Percentiles rank a stretch among this genome's conserved stretches.
These are phyloP conservation scores for Dryas octopetala DNA, from an alignment of 306 rosid genomes.

Conservation along the genomic window DNA sequence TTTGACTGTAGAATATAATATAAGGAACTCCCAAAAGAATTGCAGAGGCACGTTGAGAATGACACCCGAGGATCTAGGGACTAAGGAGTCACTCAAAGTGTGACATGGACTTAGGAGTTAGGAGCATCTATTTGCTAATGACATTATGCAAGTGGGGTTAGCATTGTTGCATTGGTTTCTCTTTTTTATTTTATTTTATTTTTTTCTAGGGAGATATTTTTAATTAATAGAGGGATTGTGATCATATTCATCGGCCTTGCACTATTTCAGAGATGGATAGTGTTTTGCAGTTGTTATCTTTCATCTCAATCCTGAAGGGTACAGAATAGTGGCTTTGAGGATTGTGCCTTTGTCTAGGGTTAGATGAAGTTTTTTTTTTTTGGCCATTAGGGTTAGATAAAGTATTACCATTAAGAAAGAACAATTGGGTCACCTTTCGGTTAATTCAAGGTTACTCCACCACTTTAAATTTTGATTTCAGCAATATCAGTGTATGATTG, in stretches of 20 bases:
- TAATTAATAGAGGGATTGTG: background rate
- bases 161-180: too few relatives aligned
- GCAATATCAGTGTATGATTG: too few relatives aligned
- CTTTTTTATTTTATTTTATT: background rate
- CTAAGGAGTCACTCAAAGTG: background rate
- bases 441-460: too few relatives aligned
- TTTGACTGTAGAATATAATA: background rate
- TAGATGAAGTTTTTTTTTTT: background rate
- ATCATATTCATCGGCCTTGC: background rate
- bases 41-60: conserved; percentile 5
- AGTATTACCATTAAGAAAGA: background rate
- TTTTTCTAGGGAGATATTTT: background rate
- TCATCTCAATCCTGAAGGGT: background rate
- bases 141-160: too few relatives aligned
- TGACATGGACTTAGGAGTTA: background rate
- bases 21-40: background rate
- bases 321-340: conserved; percentile 22
- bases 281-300: conserved; percentile 7
- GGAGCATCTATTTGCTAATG: background rate
- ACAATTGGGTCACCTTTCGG: too few relatives aligned
- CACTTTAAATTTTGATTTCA: too few relatives aligned
- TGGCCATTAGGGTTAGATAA: background rate
- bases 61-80: conserved; percentile 19
- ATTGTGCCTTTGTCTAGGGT: conserved; percentile 21
- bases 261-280: background rate